These are phyloP conservation scores for Alternaria sp. DNA, from an alignment of 2,329 filamentous ascomycete genomes.

Conservation along the genomic window DNA sequence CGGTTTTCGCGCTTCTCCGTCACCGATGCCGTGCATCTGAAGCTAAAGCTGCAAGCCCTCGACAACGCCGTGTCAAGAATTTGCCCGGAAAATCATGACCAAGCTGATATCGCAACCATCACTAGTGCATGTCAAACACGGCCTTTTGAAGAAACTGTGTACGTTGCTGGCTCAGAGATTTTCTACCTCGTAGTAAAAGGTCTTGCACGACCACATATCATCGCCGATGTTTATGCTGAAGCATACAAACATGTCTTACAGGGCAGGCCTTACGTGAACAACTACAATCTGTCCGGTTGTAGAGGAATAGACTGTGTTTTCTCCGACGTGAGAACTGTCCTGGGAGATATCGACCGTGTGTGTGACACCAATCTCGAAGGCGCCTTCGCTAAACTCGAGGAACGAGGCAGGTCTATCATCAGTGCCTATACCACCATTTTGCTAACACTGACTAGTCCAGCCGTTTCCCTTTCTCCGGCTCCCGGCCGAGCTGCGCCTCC, in stretches of 20 bases:
- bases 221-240: constrained; percentile 28
- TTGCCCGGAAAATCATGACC: constrained; percentile 5
- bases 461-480: constrained; percentile 35
- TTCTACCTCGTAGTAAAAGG: constrained; percentile 27
- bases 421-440: background rate
- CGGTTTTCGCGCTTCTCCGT: constrained; percentile 21
- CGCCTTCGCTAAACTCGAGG: constrained; percentile 22
- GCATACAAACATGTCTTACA: constrained; percentile 29
- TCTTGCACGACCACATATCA: constrained; percentile 28
- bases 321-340: constrained; percentile 29
- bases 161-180: constrained; percentile 30
- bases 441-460: constrained; percentile 23
- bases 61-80: constrained; percentile 17
- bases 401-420: constrained; percentile 20
- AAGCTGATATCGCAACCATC: constrained; percentile 9
- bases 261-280: constrained; percentile 27
- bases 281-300: constrained; percentile 15
- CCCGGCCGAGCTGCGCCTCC: constrained; percentile 36
- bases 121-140: constrained; percentile 12
- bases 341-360: constrained; percentile 27
- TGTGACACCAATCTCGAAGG: constrained; percentile 28
- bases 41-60: constrained; percentile 32
- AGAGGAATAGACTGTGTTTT: constrained; percentile 31
- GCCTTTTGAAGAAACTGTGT: constrained; percentile 20
- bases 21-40: constrained; percentile 29